Evolutionary conservation across 495 filamentous ascomycete genomes (phyloP), one percentile per base, ranked within the genome.

Genomic region (Neurospora sp.): DNA sequence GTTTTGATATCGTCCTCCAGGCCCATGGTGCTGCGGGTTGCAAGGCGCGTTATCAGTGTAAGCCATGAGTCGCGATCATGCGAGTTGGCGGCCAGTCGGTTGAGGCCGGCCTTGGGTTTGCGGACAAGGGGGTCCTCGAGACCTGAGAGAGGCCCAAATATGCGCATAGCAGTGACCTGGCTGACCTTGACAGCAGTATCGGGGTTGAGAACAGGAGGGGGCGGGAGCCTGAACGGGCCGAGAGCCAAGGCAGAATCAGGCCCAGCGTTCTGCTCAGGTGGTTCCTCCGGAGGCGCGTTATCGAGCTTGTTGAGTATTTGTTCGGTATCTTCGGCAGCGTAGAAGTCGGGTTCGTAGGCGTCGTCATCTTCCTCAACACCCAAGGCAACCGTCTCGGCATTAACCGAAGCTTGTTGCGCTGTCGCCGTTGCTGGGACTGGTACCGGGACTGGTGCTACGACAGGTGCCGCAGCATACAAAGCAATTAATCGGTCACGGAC

Each of bases 61-160:
- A 96, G 86, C 96, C 95, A 99, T 4, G 94, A 91, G 70, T 98
- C 94, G 73, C 92, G 88, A 77, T 97, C 94, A 76, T 93, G 92
- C 5, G 87, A 91, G 79, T 91, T 96, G 12, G 92, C 94, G 1
- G 94, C 96, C 27, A 97, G 84, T 59, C 94, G 87, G 74, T 93
- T 90, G 74, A 98, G 90, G 5, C 96, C 96, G 14, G 86, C 83
- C 71, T 86, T 86, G 0, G 88, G 81, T 9, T 89, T 86, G 71
- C 91, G 88, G 41, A 77, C 70, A 18, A 79, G 74, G 2, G 81
- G 78, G 39, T 86, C 84, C 61, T 93, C 91, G 12, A 94, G 87
- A 8, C 87, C 84, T 69, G 87, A 84, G 75, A 98, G 87, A 75
- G 93, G 91, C 42, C 85, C 85, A 76, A 98, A 96, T 4, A 97